Evolutionary conservation across 2,329 filamentous ascomycete genomes (phyloP), one percentile per base, ranked within the genome.

Genomic region (Nothomitra cinnamomea): DNA sequence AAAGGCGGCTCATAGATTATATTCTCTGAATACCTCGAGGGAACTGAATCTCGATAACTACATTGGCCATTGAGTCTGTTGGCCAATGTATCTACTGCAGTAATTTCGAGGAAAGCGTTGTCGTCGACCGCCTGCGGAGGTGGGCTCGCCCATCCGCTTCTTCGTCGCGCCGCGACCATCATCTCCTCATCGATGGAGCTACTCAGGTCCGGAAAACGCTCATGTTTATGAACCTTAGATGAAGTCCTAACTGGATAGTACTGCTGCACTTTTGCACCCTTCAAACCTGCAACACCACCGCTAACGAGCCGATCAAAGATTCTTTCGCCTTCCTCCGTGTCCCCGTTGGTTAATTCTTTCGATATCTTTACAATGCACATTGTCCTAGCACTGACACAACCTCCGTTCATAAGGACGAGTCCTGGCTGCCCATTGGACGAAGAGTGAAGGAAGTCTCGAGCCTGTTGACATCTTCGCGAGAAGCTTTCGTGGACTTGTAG

Each of bases 291-390:
- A 32, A 35, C 45, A 10, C 45, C 45, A 7, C 25, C 24, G 7
- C 45, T 15, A 15, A 49, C 45, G 7, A 49, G 19, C 28, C 28
- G 24, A 22, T 49, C 19, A 22, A 49, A 49, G 19, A 49, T 28
- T 10, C 17, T 24, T 35, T 49, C 45, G 24, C 45, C 45, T 17
- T 49, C 45, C 7, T 49, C 45, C 15, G 19, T 28, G 25, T 35
- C 32, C 13, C 45, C 45, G 45, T 24, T 24, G n/a, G 24, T 24
- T 15, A 49, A 17, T 19, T 49, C 45, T 7, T 49, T 28, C 10
- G 45, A 8, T 49, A 49, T 49, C 24, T 49, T 49, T n/a, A 24
- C 21, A 22, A 49, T 49, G 15, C 45, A 49, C 32, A 49, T 49
- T 35, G 24, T 49, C 24, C 19, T 49, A 2, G 45, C 45, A 49